Percentiles rank a stretch among this genome's conserved stretches.
These are phyloP conservation scores for Hypomontagnella monticulosa DNA, from an alignment of 495 filamentous ascomycete genomes.

Conservation along the genomic window DNA sequence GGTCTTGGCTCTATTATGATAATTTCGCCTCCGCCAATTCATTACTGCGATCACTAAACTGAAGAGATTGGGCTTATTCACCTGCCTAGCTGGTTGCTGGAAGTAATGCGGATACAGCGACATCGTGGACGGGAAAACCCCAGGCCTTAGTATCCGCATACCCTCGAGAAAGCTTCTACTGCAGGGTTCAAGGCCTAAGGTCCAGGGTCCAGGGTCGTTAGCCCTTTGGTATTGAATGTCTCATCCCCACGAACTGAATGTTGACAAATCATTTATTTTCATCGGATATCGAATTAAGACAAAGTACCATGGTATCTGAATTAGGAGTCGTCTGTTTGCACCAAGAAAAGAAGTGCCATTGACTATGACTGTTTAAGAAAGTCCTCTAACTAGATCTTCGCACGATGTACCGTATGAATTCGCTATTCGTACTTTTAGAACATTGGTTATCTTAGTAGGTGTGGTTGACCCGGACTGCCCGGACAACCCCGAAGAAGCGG, in stretches of 20 bases:
- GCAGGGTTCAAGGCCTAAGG: conserved; percentile 1
- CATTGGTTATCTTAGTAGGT: not conserved
- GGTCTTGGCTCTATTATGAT: conserved; percentile 3
- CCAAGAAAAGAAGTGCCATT: conserved; percentile 9
- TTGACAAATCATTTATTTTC: conserved; percentile 22
- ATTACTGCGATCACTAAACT: not conserved
- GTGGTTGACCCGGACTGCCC: conserved; percentile 8
- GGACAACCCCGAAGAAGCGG: conserved; percentile 17
- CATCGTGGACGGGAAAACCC: conserved; percentile 11
- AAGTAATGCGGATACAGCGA: conserved; percentile 17
- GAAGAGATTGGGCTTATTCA: conserved; percentile 4
- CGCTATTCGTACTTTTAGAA: not conserved
- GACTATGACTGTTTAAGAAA: not conserved
- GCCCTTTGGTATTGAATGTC: not conserved
- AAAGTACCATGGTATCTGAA: not conserved
- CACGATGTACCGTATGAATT: too few relatives aligned
- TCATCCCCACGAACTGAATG: conserved; percentile 16
- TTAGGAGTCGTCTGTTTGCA: conserved; percentile 15
- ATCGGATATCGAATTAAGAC: not conserved
- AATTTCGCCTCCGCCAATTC: conserved; percentile 17
- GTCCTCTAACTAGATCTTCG: not conserved
- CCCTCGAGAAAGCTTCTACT: not conserved
- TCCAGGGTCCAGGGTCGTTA: too few relatives aligned
- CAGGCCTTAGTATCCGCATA: conserved; percentile 9
- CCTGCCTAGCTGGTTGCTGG: conserved; percentile 15